Evolutionary conservation across 1,284 basidiomycete species (phyloP).

Genomic region (Phlebopus sp.): DNA sequence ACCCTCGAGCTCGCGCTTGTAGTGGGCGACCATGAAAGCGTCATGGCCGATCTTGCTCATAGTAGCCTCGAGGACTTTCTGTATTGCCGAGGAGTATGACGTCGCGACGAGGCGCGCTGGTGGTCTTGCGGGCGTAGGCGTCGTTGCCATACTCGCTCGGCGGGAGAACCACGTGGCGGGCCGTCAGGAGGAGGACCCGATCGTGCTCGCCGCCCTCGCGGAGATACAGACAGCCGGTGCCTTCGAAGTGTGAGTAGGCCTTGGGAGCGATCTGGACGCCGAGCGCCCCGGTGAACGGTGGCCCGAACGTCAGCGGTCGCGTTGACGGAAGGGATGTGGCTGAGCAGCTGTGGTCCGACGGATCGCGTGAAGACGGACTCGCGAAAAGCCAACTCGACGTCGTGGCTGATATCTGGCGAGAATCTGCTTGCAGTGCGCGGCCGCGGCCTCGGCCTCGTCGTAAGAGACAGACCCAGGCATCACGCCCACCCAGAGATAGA

Average conservation of each 20-base stretch:
- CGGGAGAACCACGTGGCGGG: constrained; percentile 26
- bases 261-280: constrained; percentile 32
- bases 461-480: constrained; percentile 24
- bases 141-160: constrained; percentile 16
- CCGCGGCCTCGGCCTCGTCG: constrained; percentile 24
- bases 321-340: constrained; percentile 15
- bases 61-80: neutral
- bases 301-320: constrained; percentile 28
- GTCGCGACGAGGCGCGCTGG: constrained; percentile 14
- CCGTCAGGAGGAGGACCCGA: constrained; percentile 17
- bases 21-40: neutral
- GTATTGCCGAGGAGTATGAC: constrained; percentile 23
- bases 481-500: constrained; percentile 30
- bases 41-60: neutral
- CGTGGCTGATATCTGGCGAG: constrained; percentile 14
- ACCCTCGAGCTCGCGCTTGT: constrained; percentile 10
- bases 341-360: constrained; percentile 16
- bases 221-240: constrained; percentile 36
- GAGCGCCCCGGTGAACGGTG: constrained; percentile 34
- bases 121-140: constrained; percentile 13
- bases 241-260: constrained; percentile 22
- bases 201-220: constrained; percentile 15
- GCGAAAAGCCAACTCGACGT: constrained; percentile 4
- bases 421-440: constrained; percentile 19
- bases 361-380: constrained; percentile 3